A percentile compares a stretch with the other conserved stretches of the same genome.
Conservation (phyloP, 202 grass and related monocot species). For the Zizania palustris region DNA sequence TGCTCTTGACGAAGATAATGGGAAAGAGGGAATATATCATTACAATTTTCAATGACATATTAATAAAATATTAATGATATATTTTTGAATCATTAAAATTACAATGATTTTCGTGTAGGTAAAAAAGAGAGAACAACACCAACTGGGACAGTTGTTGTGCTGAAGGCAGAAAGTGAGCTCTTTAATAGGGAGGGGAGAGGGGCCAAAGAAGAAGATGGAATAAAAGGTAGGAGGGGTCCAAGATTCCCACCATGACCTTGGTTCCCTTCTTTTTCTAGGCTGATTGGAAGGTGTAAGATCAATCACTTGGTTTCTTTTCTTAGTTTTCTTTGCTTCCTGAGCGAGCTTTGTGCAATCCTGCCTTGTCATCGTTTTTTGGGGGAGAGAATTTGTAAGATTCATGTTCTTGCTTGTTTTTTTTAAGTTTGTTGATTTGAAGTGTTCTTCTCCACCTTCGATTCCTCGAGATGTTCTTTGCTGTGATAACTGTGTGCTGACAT, state of each 20-base stretch:
- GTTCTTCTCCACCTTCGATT: slow-evolving; percentile 8
- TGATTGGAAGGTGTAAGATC: slow-evolving; percentile 13
- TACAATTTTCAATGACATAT: no score
- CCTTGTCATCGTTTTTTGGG: neutral
- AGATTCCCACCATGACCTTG: slow-evolving; percentile 35
- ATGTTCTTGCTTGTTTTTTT: neutral
- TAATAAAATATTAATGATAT: no score
- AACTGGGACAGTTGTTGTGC: neutral
- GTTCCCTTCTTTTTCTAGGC: neutral
- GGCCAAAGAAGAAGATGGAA: slow-evolving; percentile 14
- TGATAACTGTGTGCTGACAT: neutral
- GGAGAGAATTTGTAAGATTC: neutral
- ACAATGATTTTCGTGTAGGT: no score
- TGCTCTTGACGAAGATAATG: no score
- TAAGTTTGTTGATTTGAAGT: neutral
- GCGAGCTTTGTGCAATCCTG: neutral
- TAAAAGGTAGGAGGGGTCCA: slow-evolving; percentile 25
- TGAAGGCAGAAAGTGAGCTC: slow-evolving; percentile 47
- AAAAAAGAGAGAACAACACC: neutral
- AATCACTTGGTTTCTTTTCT: slow-evolving; percentile 19
- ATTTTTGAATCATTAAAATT: no score
- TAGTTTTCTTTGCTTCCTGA: slow-evolving; percentile 19
- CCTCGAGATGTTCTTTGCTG: neutral
- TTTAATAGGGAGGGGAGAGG: slow-evolving; percentile 26
- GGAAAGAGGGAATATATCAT: no score